Evolutionary conservation across 1,139 yeast genomes (phyloP), one percentile per base, ranked within the genome.

Genomic region (Scheffersomyces parashehatae): DNA sequence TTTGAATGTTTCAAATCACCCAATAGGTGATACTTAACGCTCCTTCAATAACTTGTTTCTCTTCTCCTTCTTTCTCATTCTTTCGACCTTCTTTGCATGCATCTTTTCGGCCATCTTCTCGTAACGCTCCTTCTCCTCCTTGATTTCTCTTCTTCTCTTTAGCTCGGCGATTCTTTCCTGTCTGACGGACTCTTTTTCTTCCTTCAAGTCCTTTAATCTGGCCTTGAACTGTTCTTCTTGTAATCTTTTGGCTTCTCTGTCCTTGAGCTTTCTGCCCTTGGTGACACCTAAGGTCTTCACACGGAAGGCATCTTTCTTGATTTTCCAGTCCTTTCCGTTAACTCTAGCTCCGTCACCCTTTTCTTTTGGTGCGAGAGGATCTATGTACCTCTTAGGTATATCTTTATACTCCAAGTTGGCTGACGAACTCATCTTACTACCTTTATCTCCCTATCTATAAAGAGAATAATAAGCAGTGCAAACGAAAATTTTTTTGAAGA

Each of bases 21-120:
- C 12, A 24, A 2, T 20, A 13, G 11, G 3, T 24, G 33, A 14
- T 13, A 16, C 33, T 64, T 58, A 77, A 65, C 83, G 83, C 54
- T 86, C 93, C 60, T 82, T 85, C 62, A 86, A 79, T 52, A 85
- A 69, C 65, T 86, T 86, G 65, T 85, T 86, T 69, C 93, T 81
- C 82, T 85, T 86, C 62, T 86, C 95, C 64, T 82, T 83, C 73
- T 84, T 83, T 68, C 84, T 83, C 68, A 85, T 64, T 67, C 95
- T 81, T 48, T 86, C 95, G 35, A 84, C 83, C 74, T 80, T 84
- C 78, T 84, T 84, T 35, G 83, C 85, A 58, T 85, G 86, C 89
- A 86, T 82, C 67, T 83, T 84, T 37, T 78, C 73, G 11, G 93
- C 88, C 55, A 85, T 65, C 58, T 69, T 75, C 54, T 84, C 90